Conservation (phyloP, 768 basidiomycete genomes). For the Agrocybe praecox region DNA sequence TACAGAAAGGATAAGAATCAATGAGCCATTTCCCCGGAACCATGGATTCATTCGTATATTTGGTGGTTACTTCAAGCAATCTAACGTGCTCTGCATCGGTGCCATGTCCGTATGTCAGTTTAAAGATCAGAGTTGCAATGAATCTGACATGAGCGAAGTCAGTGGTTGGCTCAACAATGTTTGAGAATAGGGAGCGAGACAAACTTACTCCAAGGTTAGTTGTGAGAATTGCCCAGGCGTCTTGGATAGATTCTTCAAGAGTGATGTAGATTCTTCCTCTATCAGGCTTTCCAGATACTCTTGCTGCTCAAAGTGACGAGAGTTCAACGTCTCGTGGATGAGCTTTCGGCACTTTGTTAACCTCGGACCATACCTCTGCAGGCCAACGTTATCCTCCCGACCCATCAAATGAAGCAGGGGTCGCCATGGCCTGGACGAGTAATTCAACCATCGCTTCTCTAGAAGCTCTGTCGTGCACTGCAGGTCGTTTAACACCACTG, state of each 20-base stretch:
- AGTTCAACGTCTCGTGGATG: background rate
- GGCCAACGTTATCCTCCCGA: background rate
- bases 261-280: background rate
- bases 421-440: background rate
- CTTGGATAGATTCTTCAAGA: background rate
- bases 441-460: background rate
- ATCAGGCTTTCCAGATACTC: background rate
- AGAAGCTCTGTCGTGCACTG: background rate
- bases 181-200: too few relatives aligned
- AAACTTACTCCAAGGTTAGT: background rate
- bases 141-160: background rate
- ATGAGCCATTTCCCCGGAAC: background rate
- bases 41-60: background rate
- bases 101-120: background rate
- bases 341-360: background rate
- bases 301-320: background rate
- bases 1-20: background rate
- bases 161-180: too few relatives aligned
- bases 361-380: background rate
- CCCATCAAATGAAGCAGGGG: background rate
- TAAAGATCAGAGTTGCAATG: background rate
- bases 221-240: background rate
- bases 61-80: background rate
- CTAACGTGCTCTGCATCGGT: background rate
- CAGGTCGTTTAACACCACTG: background rate